Evolutionary conservation across 306 rosid species (phyloP).

Genomic region (Herpetospermum pedunculosum): DNA sequence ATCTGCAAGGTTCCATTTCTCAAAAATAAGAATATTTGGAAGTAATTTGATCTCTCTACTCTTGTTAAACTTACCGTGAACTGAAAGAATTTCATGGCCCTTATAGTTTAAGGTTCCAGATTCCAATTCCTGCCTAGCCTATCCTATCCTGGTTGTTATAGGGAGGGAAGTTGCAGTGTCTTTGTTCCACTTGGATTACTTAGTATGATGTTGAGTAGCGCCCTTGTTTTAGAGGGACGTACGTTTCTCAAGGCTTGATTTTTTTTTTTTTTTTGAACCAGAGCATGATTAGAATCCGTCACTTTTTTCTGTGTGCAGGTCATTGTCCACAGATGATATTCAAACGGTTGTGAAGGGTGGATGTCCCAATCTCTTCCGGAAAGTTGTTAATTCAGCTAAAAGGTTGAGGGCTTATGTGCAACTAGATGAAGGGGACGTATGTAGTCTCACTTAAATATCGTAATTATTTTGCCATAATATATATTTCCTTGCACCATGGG

Average conservation of each 20-base stretch:
- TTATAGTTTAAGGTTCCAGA: not conserved
- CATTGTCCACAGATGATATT: slow-evolving; percentile 45
- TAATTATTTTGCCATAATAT: not conserved
- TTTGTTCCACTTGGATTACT: not conserved
- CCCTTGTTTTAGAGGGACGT: not conserved
- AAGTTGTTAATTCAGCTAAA: slow-evolving; percentile 87
- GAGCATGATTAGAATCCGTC: not conserved
- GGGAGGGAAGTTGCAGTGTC: not conserved
- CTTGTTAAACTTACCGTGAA: not conserved
- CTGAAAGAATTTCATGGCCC: not conserved
- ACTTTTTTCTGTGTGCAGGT: slow-evolving; percentile 33
- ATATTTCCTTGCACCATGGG: not conserved
- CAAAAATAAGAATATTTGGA: not conserved
- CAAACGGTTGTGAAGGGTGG: slow-evolving; percentile 54
- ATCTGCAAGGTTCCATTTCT: not conserved
- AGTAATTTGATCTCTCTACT: not conserved
- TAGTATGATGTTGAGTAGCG: not conserved
- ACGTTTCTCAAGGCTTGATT: not conserved
- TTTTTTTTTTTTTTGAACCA: too few species aligned
- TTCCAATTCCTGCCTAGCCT: not conserved
- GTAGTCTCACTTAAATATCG: slow-evolving; percentile 18
- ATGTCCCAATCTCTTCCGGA: slow-evolving; percentile 77
- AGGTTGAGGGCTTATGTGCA: slow-evolving; percentile 57
- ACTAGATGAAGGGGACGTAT: slow-evolving; percentile 88
- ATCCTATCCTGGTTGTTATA: not conserved